phyloP scores from a whole-genome alignment of 1,284 basidiomycete genomes.

The Leucoagaricus sp. region DNA sequence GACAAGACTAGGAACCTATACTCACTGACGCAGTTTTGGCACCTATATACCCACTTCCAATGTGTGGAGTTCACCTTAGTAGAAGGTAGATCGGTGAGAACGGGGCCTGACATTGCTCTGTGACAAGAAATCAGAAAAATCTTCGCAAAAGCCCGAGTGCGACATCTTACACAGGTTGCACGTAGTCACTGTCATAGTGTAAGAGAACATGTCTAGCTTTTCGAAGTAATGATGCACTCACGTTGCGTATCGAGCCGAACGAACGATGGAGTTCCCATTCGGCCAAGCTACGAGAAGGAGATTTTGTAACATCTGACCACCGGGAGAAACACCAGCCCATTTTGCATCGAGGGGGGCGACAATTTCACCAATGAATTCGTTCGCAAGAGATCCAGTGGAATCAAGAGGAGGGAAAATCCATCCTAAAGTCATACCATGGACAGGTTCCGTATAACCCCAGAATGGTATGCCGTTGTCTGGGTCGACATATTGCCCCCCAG shows the following conservation, averaged over 20 bases:
- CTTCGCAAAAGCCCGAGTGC: not conserved
- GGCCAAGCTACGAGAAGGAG: slow-evolving; percentile 62
- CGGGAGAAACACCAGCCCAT: slow-evolving; percentile 59
- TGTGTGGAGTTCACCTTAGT: slow-evolving; percentile 50
- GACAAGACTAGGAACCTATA: not conserved
- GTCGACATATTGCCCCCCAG: slow-evolving; percentile 43
- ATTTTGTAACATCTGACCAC: slow-evolving; percentile 54
- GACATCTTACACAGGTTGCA: slow-evolving; percentile 15
- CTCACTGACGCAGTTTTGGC: slow-evolving; percentile 53
- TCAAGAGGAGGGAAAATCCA: slow-evolving; percentile 48
- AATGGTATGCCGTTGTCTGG: slow-evolving; percentile 57
- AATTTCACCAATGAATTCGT: slow-evolving; percentile 64
- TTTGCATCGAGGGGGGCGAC: slow-evolving; percentile 51
- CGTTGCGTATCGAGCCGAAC: slow-evolving; percentile 53
- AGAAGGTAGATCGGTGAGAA: slow-evolving; percentile 47
- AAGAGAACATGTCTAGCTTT: not conserved
- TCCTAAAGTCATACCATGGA: slow-evolving; percentile 51
- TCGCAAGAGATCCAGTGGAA: slow-evolving; percentile 26
- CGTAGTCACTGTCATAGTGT: not conserved
- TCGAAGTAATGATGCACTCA: slow-evolving; percentile 27
- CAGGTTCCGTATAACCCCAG: slow-evolving; percentile 51
- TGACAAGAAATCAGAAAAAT: not conserved
- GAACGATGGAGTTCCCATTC: slow-evolving; percentile 52
- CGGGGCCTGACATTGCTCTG: slow-evolving; percentile 37
- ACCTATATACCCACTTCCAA: slow-evolving; percentile 60